Base-by-base conservation (phyloP, 2,329 filamentous ascomycete genomes). In the Polychaeton citri region DNA sequence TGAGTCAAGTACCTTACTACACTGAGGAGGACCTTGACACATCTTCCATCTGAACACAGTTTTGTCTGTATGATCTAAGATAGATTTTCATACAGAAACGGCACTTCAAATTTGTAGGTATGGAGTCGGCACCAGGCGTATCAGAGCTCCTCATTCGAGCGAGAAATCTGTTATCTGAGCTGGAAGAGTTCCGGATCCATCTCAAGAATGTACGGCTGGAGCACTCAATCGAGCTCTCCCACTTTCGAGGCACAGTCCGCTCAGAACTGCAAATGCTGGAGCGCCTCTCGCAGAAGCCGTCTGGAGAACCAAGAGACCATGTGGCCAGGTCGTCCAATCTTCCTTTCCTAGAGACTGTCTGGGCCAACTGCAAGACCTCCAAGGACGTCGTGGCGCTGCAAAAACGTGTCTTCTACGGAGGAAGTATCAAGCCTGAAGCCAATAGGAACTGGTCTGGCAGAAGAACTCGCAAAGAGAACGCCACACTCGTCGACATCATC, bases 271-370 rank as follows among this genome's bases (percentile, higher is more conserved):
- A 32, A 13, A 54, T 54, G 45, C 43, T 60, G 9, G 47, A 53
- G 20, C 41, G 51, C 15, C 41, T 58, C 2, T 32, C 39, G 6
- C 41, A 40, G 24, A 50, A 52, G 32, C 46, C 49, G 4, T n/a
- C 20, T 4, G 16, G 28, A 12, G 44, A 42, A 12, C 36, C 43
- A 4, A 50, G 43, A 17, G 51, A 64, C n/a, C 73, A 79, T 49
- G 67, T 71, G 19, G 60, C 80, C 32, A 65, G 70, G 34, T 79
- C 74, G 6, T 79, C 74, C 1, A 83, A 83, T 55, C 50, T 81
- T 8, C 68, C 72, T 0, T 81, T 79, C 49, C 72, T 76, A 36
- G 68, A 74, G 43, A 66, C 71, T 5, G 64, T 81, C 2, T 82
- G 79, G 79, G 55, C 58, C 19, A 66, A 71, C 16, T 74, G 74